Evolutionary conservation across 805 yeast genomes (phyloP).

Genomic region (Saccharomycopsis sp.): DNA sequence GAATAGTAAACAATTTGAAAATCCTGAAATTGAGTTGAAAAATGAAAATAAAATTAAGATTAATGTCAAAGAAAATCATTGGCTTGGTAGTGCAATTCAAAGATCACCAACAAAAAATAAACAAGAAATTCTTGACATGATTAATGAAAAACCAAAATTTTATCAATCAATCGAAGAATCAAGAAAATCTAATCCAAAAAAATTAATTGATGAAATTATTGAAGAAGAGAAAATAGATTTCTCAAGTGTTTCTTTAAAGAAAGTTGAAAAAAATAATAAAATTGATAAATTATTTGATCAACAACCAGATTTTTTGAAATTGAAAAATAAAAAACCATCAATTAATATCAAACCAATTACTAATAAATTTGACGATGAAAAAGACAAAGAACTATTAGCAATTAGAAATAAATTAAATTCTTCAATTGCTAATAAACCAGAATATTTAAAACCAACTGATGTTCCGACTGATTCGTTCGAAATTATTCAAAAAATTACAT

Average conservation of each 20-base stretch:
- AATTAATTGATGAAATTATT: slow-evolving; percentile 1
- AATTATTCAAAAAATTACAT: slow-evolving; percentile 16
- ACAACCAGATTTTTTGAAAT: slow-evolving; percentile 16
- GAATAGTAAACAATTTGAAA: neutral
- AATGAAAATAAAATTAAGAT: slow-evolving; percentile 10
- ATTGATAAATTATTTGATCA: slow-evolving; percentile 16
- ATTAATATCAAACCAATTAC: neutral
- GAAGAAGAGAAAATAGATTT: slow-evolving; percentile 3
- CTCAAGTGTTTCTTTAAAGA: slow-evolving; percentile 6
- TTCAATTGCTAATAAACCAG: slow-evolving; percentile 1
- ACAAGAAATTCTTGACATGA: slow-evolving; percentile 3
- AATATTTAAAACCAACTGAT: slow-evolving; percentile 1
- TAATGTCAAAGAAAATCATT: slow-evolving; percentile 16
- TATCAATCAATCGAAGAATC: slow-evolving; percentile 6
- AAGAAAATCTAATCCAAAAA: neutral
- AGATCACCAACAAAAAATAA: slow-evolving; percentile 15
- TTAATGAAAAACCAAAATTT: slow-evolving; percentile 16
- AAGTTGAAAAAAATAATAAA: slow-evolving; percentile 6
- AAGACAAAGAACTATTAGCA: neutral
- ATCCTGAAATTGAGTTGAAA: slow-evolving; percentile 12
- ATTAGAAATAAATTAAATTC: neutral
- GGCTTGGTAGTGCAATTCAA: slow-evolving; percentile 17
- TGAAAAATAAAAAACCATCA: slow-evolving; percentile 8
- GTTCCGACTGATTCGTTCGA: slow-evolving; percentile 16
- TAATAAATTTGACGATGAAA: neutral